phyloP scores from a whole-genome alignment of 495 filamentous ascomycete species.

The Podospora fimiseda region DNA sequence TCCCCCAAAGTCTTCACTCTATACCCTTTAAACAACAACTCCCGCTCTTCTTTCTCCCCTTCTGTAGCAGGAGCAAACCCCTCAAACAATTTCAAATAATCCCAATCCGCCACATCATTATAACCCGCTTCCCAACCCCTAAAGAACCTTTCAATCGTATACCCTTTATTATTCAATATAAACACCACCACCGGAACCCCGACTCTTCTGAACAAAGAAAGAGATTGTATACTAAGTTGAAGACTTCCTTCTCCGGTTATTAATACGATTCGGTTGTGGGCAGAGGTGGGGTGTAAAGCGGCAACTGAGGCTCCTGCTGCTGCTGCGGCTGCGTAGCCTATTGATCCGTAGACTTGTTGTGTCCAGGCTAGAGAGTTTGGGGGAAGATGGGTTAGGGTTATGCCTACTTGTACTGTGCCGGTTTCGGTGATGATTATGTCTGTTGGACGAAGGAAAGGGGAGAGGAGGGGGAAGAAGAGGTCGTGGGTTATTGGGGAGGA shows the following conservation, averaged over 20 bases:
- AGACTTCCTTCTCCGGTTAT: slow-evolving; percentile 38
- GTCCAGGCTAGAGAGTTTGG: slow-evolving; percentile 23
- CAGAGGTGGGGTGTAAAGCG: slow-evolving; percentile 19
- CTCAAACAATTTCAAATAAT: background rate
- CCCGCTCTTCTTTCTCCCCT: background rate
- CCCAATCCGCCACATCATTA: background rate
- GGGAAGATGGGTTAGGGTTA: slow-evolving; percentile 26
- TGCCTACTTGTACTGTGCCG: slow-evolving; percentile 35
- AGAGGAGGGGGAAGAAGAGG: slow-evolving; percentile 30
- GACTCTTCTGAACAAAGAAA: slow-evolving; percentile 30
- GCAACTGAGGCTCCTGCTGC: slow-evolving; percentile 33
- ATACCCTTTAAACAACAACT: no score
- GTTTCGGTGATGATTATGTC: slow-evolving; percentile 46
- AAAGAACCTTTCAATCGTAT: background rate
- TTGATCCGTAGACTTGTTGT: slow-evolving; percentile 35
- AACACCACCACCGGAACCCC: slow-evolving; percentile 36
- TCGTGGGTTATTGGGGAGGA: slow-evolving; percentile 24
- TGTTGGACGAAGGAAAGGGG: slow-evolving; percentile 37
- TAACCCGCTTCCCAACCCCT: background rate
- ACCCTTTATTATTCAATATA: slow-evolving; percentile 38
- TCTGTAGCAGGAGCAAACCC: background rate
- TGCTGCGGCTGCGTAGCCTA: slow-evolving; percentile 36
- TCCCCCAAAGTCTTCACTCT: background rate
- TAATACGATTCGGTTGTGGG: slow-evolving; percentile 26
- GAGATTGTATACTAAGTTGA: slow-evolving; percentile 38